Conservation (phyloP, 1,284 basidiomycete species). For the Malassezia sympodialis region DNA sequence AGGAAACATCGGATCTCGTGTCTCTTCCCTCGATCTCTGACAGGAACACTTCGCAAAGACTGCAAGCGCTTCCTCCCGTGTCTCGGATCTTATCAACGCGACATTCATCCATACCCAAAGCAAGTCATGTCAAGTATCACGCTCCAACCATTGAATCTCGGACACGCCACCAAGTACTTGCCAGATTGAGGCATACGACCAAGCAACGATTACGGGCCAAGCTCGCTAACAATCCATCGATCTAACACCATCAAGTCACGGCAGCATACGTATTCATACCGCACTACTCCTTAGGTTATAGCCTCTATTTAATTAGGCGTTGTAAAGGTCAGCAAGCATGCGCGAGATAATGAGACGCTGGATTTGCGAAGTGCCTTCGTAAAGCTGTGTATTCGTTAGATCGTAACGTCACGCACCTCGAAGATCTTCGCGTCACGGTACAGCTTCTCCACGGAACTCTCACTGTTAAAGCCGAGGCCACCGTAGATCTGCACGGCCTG, state of each 20-base stretch:
- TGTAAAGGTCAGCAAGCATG: conserved; percentile 38
- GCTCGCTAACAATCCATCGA: not conserved
- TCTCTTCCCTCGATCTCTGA: not conserved
- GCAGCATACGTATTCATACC: not conserved
- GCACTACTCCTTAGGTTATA: not conserved
- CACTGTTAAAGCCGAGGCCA: conserved; percentile 54
- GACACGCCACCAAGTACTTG: not conserved
- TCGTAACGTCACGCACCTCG: not conserved
- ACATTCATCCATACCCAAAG: not conserved
- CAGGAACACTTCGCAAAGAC: not conserved
- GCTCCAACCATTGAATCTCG: not conserved
- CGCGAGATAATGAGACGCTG: conserved; percentile 41
- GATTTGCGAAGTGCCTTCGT: conserved; percentile 46
- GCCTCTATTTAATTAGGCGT: conserved; percentile 8
- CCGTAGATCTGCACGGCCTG: conserved; percentile 52
- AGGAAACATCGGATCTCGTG: not conserved
- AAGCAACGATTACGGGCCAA: not conserved
- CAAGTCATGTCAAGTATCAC: not conserved
- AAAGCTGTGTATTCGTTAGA: conserved; percentile 20
- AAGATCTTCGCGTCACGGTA: conserved; percentile 49
- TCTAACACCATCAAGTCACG: not conserved
- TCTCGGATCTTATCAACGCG: not conserved
- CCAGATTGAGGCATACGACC: not conserved
- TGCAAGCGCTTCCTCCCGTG: not conserved
- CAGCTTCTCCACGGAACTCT: conserved; percentile 55